Percentiles rank a stretch among this genome's conserved stretches.
phyloP scores from a whole-genome alignment of 148 eudicot species.

The Persicaria maculosa region DNA sequence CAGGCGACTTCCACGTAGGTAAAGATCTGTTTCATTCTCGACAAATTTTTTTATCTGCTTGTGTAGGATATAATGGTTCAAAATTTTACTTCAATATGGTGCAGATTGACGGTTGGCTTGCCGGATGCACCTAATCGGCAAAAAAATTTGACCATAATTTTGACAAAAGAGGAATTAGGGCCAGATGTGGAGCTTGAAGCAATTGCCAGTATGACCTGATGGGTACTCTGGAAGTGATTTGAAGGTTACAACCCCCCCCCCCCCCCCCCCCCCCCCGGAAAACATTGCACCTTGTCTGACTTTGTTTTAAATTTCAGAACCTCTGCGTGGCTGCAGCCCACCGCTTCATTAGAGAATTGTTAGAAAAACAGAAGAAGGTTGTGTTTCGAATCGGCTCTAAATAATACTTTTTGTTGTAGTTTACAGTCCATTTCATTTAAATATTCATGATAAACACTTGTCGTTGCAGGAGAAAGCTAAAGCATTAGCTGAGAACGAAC shows the following conservation, averaged over 20 bases:
- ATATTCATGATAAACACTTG: too few relatives aligned
- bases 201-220: slow-evolving; percentile 78
- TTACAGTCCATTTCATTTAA: too few relatives aligned
- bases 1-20: slow-evolving; percentile 96
- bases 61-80: not conserved
- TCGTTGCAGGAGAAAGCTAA: slow-evolving; percentile 5
- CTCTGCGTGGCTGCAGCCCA: slow-evolving; percentile 12
- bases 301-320: slow-evolving; percentile 4
- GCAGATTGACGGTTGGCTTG: slow-evolving; percentile 82
- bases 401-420: not conserved
- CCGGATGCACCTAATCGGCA: slow-evolving; percentile 73
- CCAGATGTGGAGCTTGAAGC: slow-evolving; percentile 33
- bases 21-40: not conserved
- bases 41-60: not conserved
- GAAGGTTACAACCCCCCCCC: slow-evolving; percentile 30
- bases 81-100: not conserved
- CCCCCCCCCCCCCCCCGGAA: not conserved
- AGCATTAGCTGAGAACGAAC: not conserved
- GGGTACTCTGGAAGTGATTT: slow-evolving; percentile 95
- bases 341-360: slow-evolving; percentile 3
- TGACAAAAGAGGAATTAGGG: slow-evolving; percentile 65
- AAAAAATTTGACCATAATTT: slow-evolving; percentile 62
- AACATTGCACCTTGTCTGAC: not conserved
- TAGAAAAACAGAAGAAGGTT: slow-evolving; percentile 12
- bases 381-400: not conserved